Evolutionary conservation across 345 rosid genomes (phyloP), one percentile per base, ranked within the genome.

Genomic region (Pugionium dolabratum): DNA sequence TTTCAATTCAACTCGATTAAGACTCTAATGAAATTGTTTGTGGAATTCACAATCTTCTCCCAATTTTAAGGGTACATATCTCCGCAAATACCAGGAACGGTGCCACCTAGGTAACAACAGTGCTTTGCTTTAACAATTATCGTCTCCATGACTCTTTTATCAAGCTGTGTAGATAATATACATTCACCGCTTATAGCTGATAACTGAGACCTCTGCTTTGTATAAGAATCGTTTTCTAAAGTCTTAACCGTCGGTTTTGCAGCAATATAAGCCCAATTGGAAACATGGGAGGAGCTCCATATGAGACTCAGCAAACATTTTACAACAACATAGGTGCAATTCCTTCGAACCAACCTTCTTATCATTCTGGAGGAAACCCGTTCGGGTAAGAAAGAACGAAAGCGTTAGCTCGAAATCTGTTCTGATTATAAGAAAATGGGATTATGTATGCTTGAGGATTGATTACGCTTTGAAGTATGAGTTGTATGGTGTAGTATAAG

Each of bases 1-100:
- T 50, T 61, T 27, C 7, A 37, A 5, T 54, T 27, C 27, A 33
- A 9, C 39, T 45, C 43, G 7, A 34, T 27, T 54, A 57, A 31
- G 5, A 36, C 59, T 75, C 8, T 1, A 50, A 31, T 55, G 26
- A 39, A 28, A 3, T 62, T 18, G 18, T 66, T 27, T 71, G 55
- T 18, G 18, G 18, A 18, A 57, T 67, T 69, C 31, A 57, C 43
- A 2, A 32, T 63, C 49, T 48, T 4, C 52, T 41, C 10, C 8
- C 55, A 36, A 70, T 64, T 33, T 70, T 29, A 88, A 94, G 99
- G 95, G 79, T 83, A 44, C 74, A 79, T 70, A 60, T 79, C 79
- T 44, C 84, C 80, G 37, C 98, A 79, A 76, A 50, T 75, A 57
- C 80, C 85, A 11, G 80, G 79, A 64, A 78, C 32, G 73, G 64